Base-by-base conservation (phyloP, 176 grass and related monocot genomes). In the Aegilops bicornis region DNA sequence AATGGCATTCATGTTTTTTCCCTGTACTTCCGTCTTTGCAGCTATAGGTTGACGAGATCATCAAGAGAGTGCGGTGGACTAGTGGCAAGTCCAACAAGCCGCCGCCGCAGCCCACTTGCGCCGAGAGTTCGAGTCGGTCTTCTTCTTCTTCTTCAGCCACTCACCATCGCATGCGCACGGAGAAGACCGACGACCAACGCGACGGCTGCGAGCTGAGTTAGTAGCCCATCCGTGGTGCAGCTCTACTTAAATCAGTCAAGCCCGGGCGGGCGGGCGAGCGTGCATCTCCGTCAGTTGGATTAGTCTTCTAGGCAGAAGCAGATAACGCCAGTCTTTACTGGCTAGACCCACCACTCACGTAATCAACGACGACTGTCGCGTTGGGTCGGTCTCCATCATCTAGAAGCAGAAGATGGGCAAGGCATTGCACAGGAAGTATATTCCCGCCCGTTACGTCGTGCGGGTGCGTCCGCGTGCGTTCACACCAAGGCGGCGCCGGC, bases 391-490 rank as follows among this genome's bases (percentile, higher is more conserved):
- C 66, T 69, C 31, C 31, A 36, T 69, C 31, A 36, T 69, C 66
- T 69, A 69, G 66, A 69, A 69, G 8, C 15, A 67, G 14, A 16
- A 27, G 15, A 12, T 43, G 64, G 64, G 64, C 64, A 68, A 33
- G 48, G 48, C 48, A 52, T 52, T n/a, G n/a, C n/a, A 5, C 48
- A 52, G 33, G 67, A 37, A 37, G 32, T 70, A 70, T 70, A 70
- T 72, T 24, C 22, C 10, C 13, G 36, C n/a, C 36, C 36, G 22
- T 72, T 42, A 14, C 10, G 10, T 24, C 22, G 22, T 72, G 69
- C 69, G 35, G 69, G 35, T 71, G 69, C 69, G 69, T 36, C 69
- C 20, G 36, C 69, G 69, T 5, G 69, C 69, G 69, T 73, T 73
- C 37, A 73, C 69, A 43, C 69, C 0, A 11, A 31, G 6, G n/a